Base-by-base conservation (phyloP, 139 green algal genomes). In the Astrephomene gubernaculifera region DNA sequence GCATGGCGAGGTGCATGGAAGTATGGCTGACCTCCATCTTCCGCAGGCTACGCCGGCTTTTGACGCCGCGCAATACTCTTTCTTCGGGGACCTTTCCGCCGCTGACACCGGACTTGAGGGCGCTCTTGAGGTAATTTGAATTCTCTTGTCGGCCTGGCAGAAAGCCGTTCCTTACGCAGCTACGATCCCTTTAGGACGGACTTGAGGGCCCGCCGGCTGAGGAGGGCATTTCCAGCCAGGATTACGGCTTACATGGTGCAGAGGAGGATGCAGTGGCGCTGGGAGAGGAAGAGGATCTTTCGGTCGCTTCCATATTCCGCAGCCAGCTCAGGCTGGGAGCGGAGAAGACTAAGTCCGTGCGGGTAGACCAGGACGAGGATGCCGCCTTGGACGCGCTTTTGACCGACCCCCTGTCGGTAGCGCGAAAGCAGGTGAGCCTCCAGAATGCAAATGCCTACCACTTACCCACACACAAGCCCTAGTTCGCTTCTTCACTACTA, bases 191-290 rank as follows among this genome's bases (percentile, higher is more conserved):
- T 54, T 91, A 97, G 94, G 93, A 96, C 61, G 93, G 93, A 0
- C 86, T 97, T 69, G 94, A 97, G 5, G 94, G 89, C 25, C 94
- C 93, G 1, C 94, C 94, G 22, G 86, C 91, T 25, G 92, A 95
- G 72, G 86, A 91, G 9, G 74, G 79, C 2, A 39, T 82, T 14
- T 31, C 35, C 36, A 82, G 60, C 31, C 44, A 75, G 0, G 85
- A 90, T 0, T 90, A 93, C 68, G 92, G 90, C 0, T 79, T 82
- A 24, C 83, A 90, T 25, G 5, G 80, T 22, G 72, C 65, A 2
- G 83, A 92, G 49, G 79, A 94, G 43, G 72, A 85, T 10, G 61
- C 72, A 3, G 43, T 90, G 57, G 61, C 80, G 21, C 61, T 88
- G 35, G 82, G 49, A 5, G 39, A 72, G n/a, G 82, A 68, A 25